Evolutionary conservation across 106 monocot species (phyloP), one percentile per base, ranked within the genome.

Genomic region (Narthecium ossifragum): DNA sequence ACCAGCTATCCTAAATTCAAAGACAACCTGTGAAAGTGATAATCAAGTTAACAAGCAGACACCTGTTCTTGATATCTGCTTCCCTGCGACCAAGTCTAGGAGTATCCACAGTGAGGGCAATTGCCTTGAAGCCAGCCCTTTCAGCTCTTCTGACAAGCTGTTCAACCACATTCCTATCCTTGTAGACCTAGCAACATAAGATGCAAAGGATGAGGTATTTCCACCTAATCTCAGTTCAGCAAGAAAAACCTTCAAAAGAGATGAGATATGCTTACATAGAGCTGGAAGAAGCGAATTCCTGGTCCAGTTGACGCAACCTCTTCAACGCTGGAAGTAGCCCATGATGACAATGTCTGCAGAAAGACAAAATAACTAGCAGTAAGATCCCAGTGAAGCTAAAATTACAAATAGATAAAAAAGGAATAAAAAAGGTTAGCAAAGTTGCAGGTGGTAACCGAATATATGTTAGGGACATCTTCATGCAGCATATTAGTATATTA

Each of bases 221-320:
- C n/a, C n/a, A n/a, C n/a, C n/a, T n/a, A n/a, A n/a, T n/a, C n/a
- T n/a, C 11, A 8, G 26, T 6, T 28, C 11, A 29, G 30, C 26
- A n/a, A 56, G 3, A 56, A 18, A 64, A 18, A 18, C n/a, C 26
- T 15, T 11, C 0, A 60, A 11, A 47, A 21, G 51, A 34, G 43
- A 34, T 8, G 10, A n/a, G n/a, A n/a, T n/a, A 28, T 51, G 37
- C 55, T 80, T 77, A 93, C 93, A 63, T 85, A 93, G 26, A 93
- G 88, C 71, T 93, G 93, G 81, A 93, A 93, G 76, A 93, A 93
- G 22, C 93, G 81, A 61, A 85, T 79, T 38, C 93, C 88, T 25
- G 84, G 74, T 33, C 88, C 93, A 21, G 85, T 93, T 33, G 93
- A 93, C 45, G 85, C 78, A 38, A 93, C 85, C 60, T 93, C 93